phyloP scores from a whole-genome alignment of 2,329 filamentous ascomycete species.

The Leptodontidium sp. region DNA sequence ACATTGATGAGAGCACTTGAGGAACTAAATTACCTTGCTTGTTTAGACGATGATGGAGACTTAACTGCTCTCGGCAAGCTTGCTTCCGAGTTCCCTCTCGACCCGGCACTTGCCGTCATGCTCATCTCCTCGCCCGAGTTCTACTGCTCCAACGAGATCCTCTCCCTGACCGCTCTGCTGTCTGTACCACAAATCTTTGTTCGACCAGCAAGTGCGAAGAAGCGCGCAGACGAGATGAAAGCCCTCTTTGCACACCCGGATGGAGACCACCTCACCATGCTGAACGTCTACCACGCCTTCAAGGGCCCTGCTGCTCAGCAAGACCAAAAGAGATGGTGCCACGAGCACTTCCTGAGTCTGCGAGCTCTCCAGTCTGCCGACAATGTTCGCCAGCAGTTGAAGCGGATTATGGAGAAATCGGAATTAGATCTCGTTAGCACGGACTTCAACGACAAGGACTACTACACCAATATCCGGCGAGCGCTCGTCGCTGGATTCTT shows the following conservation, averaged over 20 bases:
- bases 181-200: conserved; percentile 96
- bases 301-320: conserved; percentile 75
- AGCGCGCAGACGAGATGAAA: conserved; percentile 98
- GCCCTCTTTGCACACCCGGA: conserved; percentile 89
- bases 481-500: conserved; percentile 96
- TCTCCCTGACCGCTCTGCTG: conserved; percentile 91
- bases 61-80: conserved; percentile 85
- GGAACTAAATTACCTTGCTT: conserved; percentile 96
- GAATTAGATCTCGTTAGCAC: conserved; percentile 88
- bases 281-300: conserved; percentile 99
- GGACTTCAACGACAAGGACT: conserved; percentile 92
- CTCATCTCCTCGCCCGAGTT: conserved; percentile 97
- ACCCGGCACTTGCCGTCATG: conserved; percentile 96
- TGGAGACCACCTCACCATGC: conserved; percentile 92
- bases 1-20: conserved; percentile 98
- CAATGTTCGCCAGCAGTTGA: conserved; percentile 89
- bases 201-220: conserved; percentile 83
- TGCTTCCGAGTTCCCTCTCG: conserved; percentile 94
- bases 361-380: conserved; percentile 91
- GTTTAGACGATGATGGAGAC: conserved; percentile 94
- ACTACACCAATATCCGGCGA: conserved; percentile 96
- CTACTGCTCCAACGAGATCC: conserved; percentile 97
- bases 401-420: conserved; percentile 95
- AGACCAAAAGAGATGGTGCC: conserved; percentile 90
- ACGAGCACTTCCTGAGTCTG: conserved; percentile 93